These are phyloP conservation scores for Chlorophyllum brunneum DNA, from an alignment of 768 basidiomycete species.

Conservation along the genomic window DNA sequence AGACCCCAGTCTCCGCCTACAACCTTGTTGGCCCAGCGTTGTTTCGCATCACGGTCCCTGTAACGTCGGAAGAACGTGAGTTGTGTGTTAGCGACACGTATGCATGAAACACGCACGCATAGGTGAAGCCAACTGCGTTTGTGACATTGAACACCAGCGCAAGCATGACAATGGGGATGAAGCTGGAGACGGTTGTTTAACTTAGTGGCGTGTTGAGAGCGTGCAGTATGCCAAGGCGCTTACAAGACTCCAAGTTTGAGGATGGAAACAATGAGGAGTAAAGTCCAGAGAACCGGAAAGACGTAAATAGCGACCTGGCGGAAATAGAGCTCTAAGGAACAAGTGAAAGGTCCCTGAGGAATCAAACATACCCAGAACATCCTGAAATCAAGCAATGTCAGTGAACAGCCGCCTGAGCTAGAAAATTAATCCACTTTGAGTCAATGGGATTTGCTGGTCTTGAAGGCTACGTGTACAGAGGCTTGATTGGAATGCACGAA, in stretches of 20 bases:
- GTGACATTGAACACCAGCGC: conserved; percentile 96
- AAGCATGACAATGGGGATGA: conserved; percentile 90
- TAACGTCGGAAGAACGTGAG: conserved; percentile 13
- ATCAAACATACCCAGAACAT: conserved; percentile 89
- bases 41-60: conserved; percentile 91
- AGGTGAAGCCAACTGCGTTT: conserved; percentile 96
- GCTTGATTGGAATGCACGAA: conserved; percentile 5
- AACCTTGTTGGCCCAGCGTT: conserved; percentile 80
- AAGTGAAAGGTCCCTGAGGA: background rate
- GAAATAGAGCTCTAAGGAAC: background rate
- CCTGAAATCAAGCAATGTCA: conserved; percentile 35
- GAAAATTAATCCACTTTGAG: conserved; percentile 55
- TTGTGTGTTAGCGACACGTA: background rate
- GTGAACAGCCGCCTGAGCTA: background rate
- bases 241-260: conserved; percentile 87
- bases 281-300: conserved; percentile 86
- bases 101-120: conserved; percentile 55
- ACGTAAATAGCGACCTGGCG: conserved; percentile 79
- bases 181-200: too few species aligned
- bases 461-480: conserved; percentile 56
- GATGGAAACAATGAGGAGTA: conserved; percentile 83
- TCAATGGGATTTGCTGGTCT: conserved; percentile 86
- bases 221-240: conserved; percentile 26
- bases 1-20: conserved; percentile 68
- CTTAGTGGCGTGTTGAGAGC: too few species aligned